Conservation (phyloP, 2,329 filamentous ascomycete species). For the Paraphaeosphaeria sporulosa region DNA sequence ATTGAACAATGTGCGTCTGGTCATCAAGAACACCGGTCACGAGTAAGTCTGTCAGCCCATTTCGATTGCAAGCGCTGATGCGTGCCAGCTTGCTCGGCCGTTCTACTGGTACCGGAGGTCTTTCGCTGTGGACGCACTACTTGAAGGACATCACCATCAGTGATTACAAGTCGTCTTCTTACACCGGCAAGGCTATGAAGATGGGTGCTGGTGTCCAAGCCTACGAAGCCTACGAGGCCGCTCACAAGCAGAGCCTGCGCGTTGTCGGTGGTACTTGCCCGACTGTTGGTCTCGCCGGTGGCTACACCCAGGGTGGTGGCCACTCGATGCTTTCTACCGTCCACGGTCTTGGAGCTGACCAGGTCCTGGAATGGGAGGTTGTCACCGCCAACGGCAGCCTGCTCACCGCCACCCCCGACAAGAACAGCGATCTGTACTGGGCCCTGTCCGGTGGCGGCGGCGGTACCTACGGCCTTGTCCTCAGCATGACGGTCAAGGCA, state of each 20-base stretch:
- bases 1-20: slow-evolving; percentile 20
- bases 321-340: slow-evolving; percentile 22
- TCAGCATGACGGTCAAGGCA: slow-evolving; percentile 24
- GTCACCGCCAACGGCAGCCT: slow-evolving; percentile 40
- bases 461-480: slow-evolving; percentile 28
- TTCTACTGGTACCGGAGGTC: slow-evolving; percentile 8
- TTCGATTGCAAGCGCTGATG: neutral
- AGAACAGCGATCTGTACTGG: slow-evolving; percentile 48
- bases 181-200: slow-evolving; percentile 17
- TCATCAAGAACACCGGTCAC: slow-evolving; percentile 23
- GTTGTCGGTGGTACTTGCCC: slow-evolving; percentile 42
- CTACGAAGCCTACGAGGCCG: slow-evolving; percentile 7
- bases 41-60: slow-evolving; percentile 37
- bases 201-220: slow-evolving; percentile 25
- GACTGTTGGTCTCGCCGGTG: slow-evolving; percentile 44
- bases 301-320: slow-evolving; percentile 42
- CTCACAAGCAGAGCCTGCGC: slow-evolving; percentile 22
- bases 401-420: slow-evolving; percentile 35
- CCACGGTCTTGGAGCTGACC: slow-evolving; percentile 41
- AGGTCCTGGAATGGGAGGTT: slow-evolving; percentile 41
- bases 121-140: slow-evolving; percentile 15
- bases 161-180: slow-evolving; percentile 14
- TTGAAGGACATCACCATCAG: slow-evolving; percentile 18
- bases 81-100: neutral
- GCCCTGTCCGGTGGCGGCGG: slow-evolving; percentile 42